Evolutionary conservation across 805 yeast genomes (phyloP).

Genomic region (Pichia heedii): DNA sequence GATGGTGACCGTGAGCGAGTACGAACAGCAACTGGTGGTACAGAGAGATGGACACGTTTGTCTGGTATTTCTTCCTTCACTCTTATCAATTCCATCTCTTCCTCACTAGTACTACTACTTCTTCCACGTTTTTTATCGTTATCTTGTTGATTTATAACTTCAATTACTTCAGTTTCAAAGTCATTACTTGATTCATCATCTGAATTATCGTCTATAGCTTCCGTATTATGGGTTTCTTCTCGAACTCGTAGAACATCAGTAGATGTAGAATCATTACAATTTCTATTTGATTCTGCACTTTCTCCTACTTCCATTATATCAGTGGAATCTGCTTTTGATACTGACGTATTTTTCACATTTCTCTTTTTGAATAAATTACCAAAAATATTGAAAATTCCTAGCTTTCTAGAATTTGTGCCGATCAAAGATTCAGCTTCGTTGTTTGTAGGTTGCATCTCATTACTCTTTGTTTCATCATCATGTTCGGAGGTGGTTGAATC

Average conservation of each 20-base stretch:
- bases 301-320: too few species aligned
- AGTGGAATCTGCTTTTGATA: too few species aligned
- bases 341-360: too few species aligned
- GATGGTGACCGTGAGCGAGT: constrained; percentile 21
- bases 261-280: neutral
- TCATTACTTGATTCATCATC: neutral
- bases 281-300: neutral
- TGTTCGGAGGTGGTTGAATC: neutral
- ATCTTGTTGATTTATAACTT: neutral
- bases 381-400: too few species aligned
- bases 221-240: neutral
- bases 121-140: constrained; percentile 2
- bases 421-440: too few species aligned
- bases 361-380: too few species aligned
- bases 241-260: neutral
- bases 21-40: constrained; percentile 10
- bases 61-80: neutral
- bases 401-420: too few species aligned
- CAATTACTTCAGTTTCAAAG: neutral
- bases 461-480: neutral
- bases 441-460: neutral
- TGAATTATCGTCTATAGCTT: neutral
- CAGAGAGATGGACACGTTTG: constrained; percentile 5
- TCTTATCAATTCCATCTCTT: neutral
- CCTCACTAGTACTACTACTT: neutral